Base-by-base conservation (phyloP, 176 grass and related monocot genomes). In the Pontederia paniculata region DNA sequence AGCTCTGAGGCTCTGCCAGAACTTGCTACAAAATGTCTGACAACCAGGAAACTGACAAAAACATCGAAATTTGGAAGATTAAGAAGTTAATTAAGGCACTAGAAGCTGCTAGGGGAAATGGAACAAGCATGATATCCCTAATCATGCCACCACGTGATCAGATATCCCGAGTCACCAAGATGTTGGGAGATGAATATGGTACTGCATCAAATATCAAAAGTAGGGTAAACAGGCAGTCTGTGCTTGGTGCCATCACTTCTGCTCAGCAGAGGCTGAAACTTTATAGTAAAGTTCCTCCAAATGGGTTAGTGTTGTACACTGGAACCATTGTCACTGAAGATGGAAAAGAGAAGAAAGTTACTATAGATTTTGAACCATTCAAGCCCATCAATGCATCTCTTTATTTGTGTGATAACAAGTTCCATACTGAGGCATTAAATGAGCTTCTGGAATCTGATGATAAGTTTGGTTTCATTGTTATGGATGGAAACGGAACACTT, bases 331-430 rank as follows among this genome's bases (percentile, higher is more conserved):
- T 50, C 12, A 50, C 48, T 13, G 48, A 50, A 1, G 48, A 50
- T 17, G 48, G 48, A 50, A 50, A 50, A 50, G 48, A 50, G n/a
- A 50, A 50, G 48, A 50, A 50, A 17, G 48, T 50, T 4, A 50
- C 48, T 17, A 50, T 50, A 16, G 48, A 50, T 50, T 50, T 50
- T 13, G 48, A 50, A 2, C 48, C 48, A 16, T 50, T 50, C 48
- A 50, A 50, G 12, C 48, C 48, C 48, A 50, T 50, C n/a, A 50
- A 50, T 50, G 48, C 48, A 17, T 50, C 48, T 16, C 48, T 50
- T 50, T 50, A 50, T 50, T 17, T 50, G 13, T 50, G 48, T 50
- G 48, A 50, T 50, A 50, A 50, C 48, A 50, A 50, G 48, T 50
- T 50, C 15, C 48, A 50, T 5, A 50, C 48, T 50, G 48, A 17